Evolutionary conservation across 2,329 filamentous ascomycete species (phyloP).

Genomic region (Calonectria honghensis): DNA sequence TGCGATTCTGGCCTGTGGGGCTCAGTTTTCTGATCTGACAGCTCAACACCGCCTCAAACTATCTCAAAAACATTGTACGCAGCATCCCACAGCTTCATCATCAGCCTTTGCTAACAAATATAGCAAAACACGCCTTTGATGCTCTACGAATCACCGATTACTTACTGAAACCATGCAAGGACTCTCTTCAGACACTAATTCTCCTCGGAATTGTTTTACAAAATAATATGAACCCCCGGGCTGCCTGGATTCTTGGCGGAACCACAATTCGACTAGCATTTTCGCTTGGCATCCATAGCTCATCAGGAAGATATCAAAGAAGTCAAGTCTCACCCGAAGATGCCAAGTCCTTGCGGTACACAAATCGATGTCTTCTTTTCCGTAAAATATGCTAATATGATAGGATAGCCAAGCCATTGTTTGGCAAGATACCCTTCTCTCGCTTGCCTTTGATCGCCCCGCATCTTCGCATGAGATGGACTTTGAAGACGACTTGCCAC

Average conservation of each 20-base stretch:
- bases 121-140: slow-evolving; percentile 35
- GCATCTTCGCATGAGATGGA: slow-evolving; percentile 44
- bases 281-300: slow-evolving; percentile 44
- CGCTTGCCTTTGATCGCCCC: slow-evolving; percentile 45
- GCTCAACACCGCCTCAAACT: slow-evolving; percentile 15
- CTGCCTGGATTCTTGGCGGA: slow-evolving; percentile 46
- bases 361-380: accelerated
- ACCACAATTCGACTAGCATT: slow-evolving; percentile 45
- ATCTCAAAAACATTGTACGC: slow-evolving; percentile 38
- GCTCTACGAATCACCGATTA: slow-evolving; percentile 37
- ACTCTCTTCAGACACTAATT: slow-evolving; percentile 43
- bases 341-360: slow-evolving; percentile 39
- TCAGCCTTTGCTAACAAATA: no score
- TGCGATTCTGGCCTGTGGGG: slow-evolving; percentile 47
- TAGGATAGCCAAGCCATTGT: slow-evolving; percentile 41
- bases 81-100: neutral
- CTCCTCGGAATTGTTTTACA: slow-evolving; percentile 47
- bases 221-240: slow-evolving; percentile 48
- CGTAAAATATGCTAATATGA: neutral
- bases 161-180: slow-evolving; percentile 43
- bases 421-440: slow-evolving; percentile 48
- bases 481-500: slow-evolving; percentile 33
- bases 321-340: slow-evolving; percentile 28
- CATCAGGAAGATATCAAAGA: neutral
- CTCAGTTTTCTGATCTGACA: slow-evolving; percentile 46